Evolutionary conservation across 257 asterid genomes (phyloP), one percentile per base, ranked within the genome.

Genomic region (Penstemon newberryi): DNA sequence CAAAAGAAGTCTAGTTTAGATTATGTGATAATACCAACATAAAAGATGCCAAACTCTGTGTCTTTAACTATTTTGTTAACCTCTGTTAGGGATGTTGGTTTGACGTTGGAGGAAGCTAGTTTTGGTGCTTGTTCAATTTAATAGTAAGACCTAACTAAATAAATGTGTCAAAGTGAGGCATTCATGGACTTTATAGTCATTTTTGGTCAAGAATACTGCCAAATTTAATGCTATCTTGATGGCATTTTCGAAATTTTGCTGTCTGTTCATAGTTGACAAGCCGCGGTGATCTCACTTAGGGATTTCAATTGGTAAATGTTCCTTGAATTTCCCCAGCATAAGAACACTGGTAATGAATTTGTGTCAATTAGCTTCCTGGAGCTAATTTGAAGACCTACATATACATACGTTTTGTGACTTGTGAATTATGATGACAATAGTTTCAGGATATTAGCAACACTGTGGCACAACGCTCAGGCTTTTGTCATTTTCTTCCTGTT

Each of bases 401-500:
- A 6, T n/a, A 13, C 13, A 5, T 40, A 7, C 51, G 40, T 10
- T 19, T 12, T 50, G 15, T 37, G 50, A 49, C 60, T 65, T 36
- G 13, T 38, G 55, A 54, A 62, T 65, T 43, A 52, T 49, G 15
- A 44, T 5, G 25, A 11, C 56, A 19, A 8, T 41, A 42, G 18
- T 44, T 61, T 61, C 66, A 4, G 15, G 54, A 61, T 8, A 43
- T 61, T 61, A 13, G 43, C 18, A 8, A 39, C 15, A 61, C n/a
- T 19, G 12, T 11, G 38, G 56, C 52, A 19, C 42, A 19, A 12
- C 6, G 45, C 8, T 45, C 56, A 1, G 18, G 43, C 7, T 12
- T 18, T 63, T 49, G 69, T 64, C 6, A 47, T 62, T 45, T 18
- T 45, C 55, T 10, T 46, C n/a, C 15, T 49, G 12, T 64, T 50